These are phyloP conservation scores for Fusarium multiceps DNA, from an alignment of 2,329 filamentous ascomycete species.

Conservation along the genomic window DNA sequence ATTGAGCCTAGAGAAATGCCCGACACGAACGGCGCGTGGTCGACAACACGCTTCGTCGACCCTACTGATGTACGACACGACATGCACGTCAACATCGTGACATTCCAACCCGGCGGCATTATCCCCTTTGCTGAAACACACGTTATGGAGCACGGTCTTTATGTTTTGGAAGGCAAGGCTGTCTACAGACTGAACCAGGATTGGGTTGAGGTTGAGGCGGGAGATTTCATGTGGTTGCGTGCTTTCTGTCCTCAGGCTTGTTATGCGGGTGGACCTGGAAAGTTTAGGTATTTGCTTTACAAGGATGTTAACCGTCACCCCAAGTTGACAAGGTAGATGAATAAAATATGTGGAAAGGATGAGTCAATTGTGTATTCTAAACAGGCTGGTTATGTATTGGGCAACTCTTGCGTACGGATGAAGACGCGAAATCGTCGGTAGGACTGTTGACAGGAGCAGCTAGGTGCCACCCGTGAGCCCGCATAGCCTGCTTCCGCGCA, in stretches of 20 bases:
- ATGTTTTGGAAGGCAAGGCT: constrained; percentile 27
- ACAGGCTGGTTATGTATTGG: too few relatives aligned
- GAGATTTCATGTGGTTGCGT: constrained; percentile 31
- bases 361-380: too few relatives aligned
- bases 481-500: too few relatives aligned
- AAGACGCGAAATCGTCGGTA: too few relatives aligned
- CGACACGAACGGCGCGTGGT: constrained; percentile 28
- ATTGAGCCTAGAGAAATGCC: constrained; percentile 22
- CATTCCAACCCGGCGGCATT: constrained; percentile 22
- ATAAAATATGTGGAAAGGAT: not conserved
- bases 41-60: constrained; percentile 25
- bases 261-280: constrained; percentile 28
- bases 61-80: constrained; percentile 24
- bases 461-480: too few relatives aligned
- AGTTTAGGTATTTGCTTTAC: constrained; percentile 23
- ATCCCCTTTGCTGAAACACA: constrained; percentile 31
- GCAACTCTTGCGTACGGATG: too few relatives aligned
- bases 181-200: constrained; percentile 29
- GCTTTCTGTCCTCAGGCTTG: constrained; percentile 31
- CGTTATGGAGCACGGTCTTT: constrained; percentile 31
- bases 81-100: constrained; percentile 33
- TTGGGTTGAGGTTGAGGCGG: constrained; percentile 27
- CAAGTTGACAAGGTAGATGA: constrained; percentile 1
- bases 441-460: too few relatives aligned
- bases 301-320: constrained; percentile 29